Base-by-base conservation (phyloP, 176 grass and related monocot species). In the Bolboschoenus planiculmis region DNA sequence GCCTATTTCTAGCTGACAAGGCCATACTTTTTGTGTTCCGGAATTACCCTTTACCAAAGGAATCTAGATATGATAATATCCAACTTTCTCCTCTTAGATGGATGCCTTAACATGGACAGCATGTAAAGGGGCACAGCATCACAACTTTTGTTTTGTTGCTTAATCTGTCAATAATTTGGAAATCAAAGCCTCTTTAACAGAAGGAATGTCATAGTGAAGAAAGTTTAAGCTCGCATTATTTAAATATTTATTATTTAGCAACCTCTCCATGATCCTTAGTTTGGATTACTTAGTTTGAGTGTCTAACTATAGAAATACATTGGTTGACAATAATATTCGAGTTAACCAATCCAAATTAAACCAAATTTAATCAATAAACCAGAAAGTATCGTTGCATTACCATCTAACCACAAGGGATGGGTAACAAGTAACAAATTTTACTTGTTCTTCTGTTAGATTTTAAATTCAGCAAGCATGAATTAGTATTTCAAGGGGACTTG, bases 161-260 rank as follows among this genome's bases (percentile, higher is more conserved):
- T 73, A 73, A 44, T 44, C 68, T 73, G 68, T 73, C 18, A 73
- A 73, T 73, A 72, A 46, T 72, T 46, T 72, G 10, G 10, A 44
- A 72, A 44, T 72, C 21, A n/a, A 72, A 44, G 4, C 36, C 39
- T 44, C 67, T 43, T 43, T 26, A 71, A 71, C 29, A 72, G 26
- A 44, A 13, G 10, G 20, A 39, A 24, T 23, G 11, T 43, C n/a
- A 72, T 1, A 26, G n/a, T 4, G 1, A 64, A 34, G 13, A 33
- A 29, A 64, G 27, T 35, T 64, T 64, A 64, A 64, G 24, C 60
- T 34, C 1, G 60, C 33, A 64, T 64, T 14, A 16, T 34, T 31
- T 31, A 30, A 62, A 15, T 3, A 33, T 31, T 14, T 31, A 62
- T 62, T 10, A 31, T 31, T 31, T 62, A 30, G 29, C 59, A 62